Conservation (phyloP, 805 yeast species). For the Metschnikowia lochheadii region DNA sequence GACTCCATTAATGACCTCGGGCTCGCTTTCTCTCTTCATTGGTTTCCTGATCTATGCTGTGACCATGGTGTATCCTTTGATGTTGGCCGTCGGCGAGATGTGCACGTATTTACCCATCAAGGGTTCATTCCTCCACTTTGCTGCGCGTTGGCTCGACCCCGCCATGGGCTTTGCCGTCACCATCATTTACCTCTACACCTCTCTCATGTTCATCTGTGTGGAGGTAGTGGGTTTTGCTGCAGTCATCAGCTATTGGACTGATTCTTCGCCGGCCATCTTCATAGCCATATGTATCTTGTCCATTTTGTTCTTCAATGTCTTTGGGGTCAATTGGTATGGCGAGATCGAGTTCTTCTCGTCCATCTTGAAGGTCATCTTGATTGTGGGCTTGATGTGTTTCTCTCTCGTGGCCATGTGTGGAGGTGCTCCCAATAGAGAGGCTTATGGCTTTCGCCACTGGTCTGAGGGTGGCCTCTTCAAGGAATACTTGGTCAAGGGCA, state of each 20-base stretch:
- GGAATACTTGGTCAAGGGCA: slow-evolving; percentile 36
- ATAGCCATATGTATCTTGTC: slow-evolving; percentile 28
- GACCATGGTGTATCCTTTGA: slow-evolving; percentile 32
- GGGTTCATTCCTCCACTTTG: slow-evolving; percentile 32
- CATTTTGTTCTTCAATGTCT: slow-evolving; percentile 27
- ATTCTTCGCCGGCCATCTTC: slow-evolving; percentile 30
- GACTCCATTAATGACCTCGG: slow-evolving; percentile 28
- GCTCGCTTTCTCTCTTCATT: slow-evolving; percentile 32
- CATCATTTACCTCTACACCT: slow-evolving; percentile 30
- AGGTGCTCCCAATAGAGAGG: slow-evolving; percentile 32
- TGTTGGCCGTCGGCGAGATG: slow-evolving; percentile 38
- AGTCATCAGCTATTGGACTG: slow-evolving; percentile 29
- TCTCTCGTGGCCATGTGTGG: slow-evolving; percentile 38
- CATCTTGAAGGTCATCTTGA: slow-evolving; percentile 20
- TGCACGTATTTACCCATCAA: slow-evolving; percentile 33
- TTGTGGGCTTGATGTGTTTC: slow-evolving; percentile 37
- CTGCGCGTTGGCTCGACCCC: slow-evolving; percentile 35
- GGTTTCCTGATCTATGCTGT: slow-evolving; percentile 30
- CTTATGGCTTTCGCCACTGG: slow-evolving; percentile 36
- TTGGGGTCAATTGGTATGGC: slow-evolving; percentile 21
- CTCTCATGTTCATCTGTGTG: slow-evolving; percentile 31
- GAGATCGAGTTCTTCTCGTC: slow-evolving; percentile 21
- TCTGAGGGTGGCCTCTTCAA: slow-evolving; percentile 30
- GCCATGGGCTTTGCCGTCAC: slow-evolving; percentile 35
- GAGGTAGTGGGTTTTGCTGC: slow-evolving; percentile 32